Base-by-base conservation (phyloP, 73 alveolate species). In the Paramecium octaurelia region DNA sequence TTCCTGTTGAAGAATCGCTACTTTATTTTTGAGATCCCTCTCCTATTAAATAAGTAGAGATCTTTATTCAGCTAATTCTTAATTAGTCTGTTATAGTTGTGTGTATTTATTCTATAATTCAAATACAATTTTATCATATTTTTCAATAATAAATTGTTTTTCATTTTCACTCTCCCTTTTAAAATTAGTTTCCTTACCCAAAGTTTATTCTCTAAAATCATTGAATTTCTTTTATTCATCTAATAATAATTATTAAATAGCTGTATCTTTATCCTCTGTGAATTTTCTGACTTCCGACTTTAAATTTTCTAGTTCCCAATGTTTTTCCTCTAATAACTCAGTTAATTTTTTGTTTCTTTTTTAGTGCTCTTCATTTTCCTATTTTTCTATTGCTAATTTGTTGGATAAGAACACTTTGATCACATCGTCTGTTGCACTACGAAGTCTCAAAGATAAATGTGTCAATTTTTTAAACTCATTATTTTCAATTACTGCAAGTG, bases 391-490 rank as follows among this genome's bases (percentile, higher is more conserved):
- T 10, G 94, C 58, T 54, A 89, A 44, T 44, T 71, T 69, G 12
- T 35, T 27, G 9, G 85, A 48, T 89, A 89, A 71, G 48, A 70
- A 89, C 14, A 43, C 12, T 44, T 89, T 89, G 8, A 89, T 36
- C 9, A 89, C 36, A 31, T 89, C 94, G 21, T 89, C 94, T 20
- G 87, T 89, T 12, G 94, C 94, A 71, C 85, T 40, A 44, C 92
- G 75, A 16, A 89, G 50, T 70, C 40, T 89, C 58, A 89, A 71
- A 16, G 94, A 46, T 69, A 89, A 54, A 70, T 89, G 94, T 0
- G 88, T 83, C 31, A 89, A 71, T 69, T 64, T 89, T 29, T 89
- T 89, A 59, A 89, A 89, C 73, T 89, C 85, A 89, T 89, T 89
- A 58, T 70, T 89, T 54, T 89, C 94, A n/a, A 83, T 89, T 21